phyloP scores from a whole-genome alignment of 1,139 yeast genomes.

The Pichia cactophila region DNA sequence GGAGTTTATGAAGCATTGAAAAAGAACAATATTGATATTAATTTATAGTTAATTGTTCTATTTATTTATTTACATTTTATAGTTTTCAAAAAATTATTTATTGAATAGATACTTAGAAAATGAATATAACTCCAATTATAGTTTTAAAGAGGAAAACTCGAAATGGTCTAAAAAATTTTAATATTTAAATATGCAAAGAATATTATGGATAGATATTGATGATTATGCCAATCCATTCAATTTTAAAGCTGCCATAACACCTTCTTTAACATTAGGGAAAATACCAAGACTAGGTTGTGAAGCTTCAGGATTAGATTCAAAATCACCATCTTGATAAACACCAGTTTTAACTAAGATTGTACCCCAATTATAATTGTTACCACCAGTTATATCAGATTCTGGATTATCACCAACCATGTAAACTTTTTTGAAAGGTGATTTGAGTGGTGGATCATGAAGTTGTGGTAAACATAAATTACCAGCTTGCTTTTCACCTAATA shows the following conservation, averaged over 20 bases:
- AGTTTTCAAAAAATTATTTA: no score
- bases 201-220: neutral
- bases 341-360: constrained; percentile 81
- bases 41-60: neutral
- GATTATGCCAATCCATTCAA: constrained; percentile 20
- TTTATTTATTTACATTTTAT: no score
- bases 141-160: no score
- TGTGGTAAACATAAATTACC: constrained; percentile 32
- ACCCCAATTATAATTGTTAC: constrained; percentile 81
- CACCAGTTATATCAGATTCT: constrained; percentile 85
- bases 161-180: no score
- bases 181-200: no score
- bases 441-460: constrained; percentile 30
- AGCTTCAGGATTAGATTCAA: constrained; percentile 27
- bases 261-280: constrained; percentile 41
- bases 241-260: constrained; percentile 33
- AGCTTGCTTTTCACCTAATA: constrained; percentile 23
- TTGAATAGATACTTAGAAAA: no score
- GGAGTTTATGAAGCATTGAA: constrained; percentile 35
- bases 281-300: constrained; percentile 44
- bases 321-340: constrained; percentile 68
- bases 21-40: constrained; percentile 16
- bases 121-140: no score
- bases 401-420: constrained; percentile 98
- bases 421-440: constrained; percentile 46